These are phyloP conservation scores for Apiospora arundinis DNA, from an alignment of 2,329 filamentous ascomycete species.

Conservation along the genomic window DNA sequence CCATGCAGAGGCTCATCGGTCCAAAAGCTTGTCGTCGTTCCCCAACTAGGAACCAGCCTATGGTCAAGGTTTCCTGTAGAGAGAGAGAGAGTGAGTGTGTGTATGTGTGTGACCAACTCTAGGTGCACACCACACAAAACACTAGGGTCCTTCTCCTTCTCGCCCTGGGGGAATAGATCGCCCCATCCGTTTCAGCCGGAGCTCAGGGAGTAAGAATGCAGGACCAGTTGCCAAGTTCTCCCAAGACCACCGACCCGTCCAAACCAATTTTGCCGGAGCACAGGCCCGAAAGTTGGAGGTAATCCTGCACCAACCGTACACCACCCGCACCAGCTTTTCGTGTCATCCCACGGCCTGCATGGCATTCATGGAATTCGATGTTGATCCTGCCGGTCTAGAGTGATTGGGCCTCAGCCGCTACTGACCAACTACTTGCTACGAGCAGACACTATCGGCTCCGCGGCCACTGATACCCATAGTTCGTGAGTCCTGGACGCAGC, in stretches of 20 bases:
- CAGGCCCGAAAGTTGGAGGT: slow-evolving; percentile 3
- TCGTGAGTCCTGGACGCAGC: neutral
- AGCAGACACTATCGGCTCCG: slow-evolving; percentile 2
- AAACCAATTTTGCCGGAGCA: slow-evolving; percentile 9
- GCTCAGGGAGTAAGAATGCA: neutral
- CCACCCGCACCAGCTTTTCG: neutral
- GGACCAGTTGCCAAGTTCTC: neutral
- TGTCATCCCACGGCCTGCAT: neutral
- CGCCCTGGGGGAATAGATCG: neutral
- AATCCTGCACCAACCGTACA: neutral
- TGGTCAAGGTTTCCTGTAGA: neutral
- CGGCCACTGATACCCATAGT: slow-evolving; percentile 12
- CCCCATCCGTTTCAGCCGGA: slow-evolving; percentile 1
- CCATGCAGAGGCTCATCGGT: neutral
- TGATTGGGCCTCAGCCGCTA: neutral
- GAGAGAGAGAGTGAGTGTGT: too few relatives aligned
- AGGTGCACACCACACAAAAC: neutral
- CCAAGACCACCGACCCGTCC: neutral
- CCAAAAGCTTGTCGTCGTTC: slow-evolving; percentile 9
- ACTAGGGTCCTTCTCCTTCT: neutral
- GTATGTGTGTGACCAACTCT: neutral
- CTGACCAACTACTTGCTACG: neutral
- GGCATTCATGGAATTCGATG: neutral
- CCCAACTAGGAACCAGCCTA: neutral
- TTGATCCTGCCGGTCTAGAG: neutral